A percentile compares a stretch with the other conserved stretches of the same genome.
Evolutionary conservation across 192 early-diverging fungal genomes (phyloP).

Genomic region (Neocallimastix lanati): DNA sequence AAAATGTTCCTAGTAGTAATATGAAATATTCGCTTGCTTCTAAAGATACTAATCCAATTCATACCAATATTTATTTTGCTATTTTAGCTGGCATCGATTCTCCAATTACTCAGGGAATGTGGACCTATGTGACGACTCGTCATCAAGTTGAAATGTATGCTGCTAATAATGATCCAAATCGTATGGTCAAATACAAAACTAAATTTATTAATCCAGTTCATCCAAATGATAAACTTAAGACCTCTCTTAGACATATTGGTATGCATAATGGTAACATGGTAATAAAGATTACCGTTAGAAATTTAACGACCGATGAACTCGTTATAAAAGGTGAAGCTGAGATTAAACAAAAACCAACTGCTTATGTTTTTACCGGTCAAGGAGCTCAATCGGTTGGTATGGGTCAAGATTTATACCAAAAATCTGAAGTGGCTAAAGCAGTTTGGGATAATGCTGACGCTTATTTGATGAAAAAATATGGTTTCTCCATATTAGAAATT

Average conservation of each 20-base stretch:
- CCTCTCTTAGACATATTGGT: slow-evolving; percentile 76
- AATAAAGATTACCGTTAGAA: slow-evolving; percentile 72
- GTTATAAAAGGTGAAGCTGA: slow-evolving; percentile 78
- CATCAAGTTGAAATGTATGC: slow-evolving; percentile 90
- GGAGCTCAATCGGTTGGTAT: slow-evolving; percentile 89
- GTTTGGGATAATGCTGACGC: slow-evolving; percentile 82
- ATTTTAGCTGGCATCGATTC: slow-evolving; percentile 70
- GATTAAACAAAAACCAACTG: slow-evolving; percentile 76
- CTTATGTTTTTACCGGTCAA: slow-evolving; percentile 90
- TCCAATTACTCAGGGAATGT: slow-evolving; percentile 95
- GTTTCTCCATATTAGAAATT: slow-evolving; percentile 76
- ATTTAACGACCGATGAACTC: slow-evolving; percentile 46
- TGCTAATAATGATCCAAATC: slow-evolving; percentile 75
- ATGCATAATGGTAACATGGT: slow-evolving; percentile 93
- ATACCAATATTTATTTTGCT: slow-evolving; percentile 87
- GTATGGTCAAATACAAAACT: slow-evolving; percentile 66
- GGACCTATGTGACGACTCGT: slow-evolving; percentile 80
- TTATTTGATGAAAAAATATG: slow-evolving; percentile 70
- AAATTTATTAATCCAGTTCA: slow-evolving; percentile 83
- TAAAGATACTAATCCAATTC: slow-evolving; percentile 87
- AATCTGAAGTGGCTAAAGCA: slow-evolving; percentile 58
- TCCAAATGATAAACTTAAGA: slow-evolving; percentile 71
- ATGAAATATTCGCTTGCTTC: slow-evolving; percentile 69
- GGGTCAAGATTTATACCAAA: slow-evolving; percentile 81
- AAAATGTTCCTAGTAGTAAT: slow-evolving; percentile 66